Conservation (phyloP, 2,329 filamentous ascomycete genomes). For the Colletotrichum melonis region DNA sequence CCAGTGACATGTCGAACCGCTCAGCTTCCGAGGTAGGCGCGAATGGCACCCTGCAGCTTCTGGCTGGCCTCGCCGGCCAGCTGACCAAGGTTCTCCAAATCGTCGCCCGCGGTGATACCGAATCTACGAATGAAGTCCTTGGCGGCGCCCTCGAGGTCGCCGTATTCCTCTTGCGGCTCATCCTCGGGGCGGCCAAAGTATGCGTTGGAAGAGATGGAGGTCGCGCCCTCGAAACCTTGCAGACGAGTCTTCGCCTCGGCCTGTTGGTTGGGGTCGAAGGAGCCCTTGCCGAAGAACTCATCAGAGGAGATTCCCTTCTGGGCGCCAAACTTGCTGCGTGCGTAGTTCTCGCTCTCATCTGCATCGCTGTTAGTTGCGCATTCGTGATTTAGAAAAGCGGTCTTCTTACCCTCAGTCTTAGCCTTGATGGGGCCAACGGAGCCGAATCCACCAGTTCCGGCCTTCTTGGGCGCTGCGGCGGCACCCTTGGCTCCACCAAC, state of each 20-base stretch:
- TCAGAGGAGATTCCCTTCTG: conserved; percentile 98
- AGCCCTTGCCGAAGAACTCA: conserved; percentile 95
- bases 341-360: conserved; percentile 85
- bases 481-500: conserved; percentile 73
- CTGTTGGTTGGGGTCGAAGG: conserved; percentile 83
- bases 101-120: conserved; percentile 94
- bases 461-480: conserved; percentile 74
- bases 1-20: conserved; percentile 1
- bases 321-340: conserved; percentile 86
- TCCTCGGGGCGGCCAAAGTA: conserved; percentile 97
- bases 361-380: conserved; percentile 1
- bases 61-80: conserved; percentile 87
- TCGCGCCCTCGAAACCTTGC: conserved; percentile 92
- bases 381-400: neutral
- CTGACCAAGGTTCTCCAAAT: conserved; percentile 89
- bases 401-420: conserved; percentile 70
- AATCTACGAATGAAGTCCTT: conserved; percentile 97
- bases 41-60: conserved; percentile 82
- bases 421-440: conserved; percentile 82
- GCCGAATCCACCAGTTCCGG: conserved; percentile 81
- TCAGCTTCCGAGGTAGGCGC: conserved; percentile 72
- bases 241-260: conserved; percentile 88
- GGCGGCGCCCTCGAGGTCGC: conserved; percentile 90
- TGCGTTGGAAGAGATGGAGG: conserved; percentile 92
- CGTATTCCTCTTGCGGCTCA: conserved; percentile 82